Evolutionary conservation across 1,284 basidiomycete genomes (phyloP).

Genomic region (Neotropicomus parvogracilis): DNA sequence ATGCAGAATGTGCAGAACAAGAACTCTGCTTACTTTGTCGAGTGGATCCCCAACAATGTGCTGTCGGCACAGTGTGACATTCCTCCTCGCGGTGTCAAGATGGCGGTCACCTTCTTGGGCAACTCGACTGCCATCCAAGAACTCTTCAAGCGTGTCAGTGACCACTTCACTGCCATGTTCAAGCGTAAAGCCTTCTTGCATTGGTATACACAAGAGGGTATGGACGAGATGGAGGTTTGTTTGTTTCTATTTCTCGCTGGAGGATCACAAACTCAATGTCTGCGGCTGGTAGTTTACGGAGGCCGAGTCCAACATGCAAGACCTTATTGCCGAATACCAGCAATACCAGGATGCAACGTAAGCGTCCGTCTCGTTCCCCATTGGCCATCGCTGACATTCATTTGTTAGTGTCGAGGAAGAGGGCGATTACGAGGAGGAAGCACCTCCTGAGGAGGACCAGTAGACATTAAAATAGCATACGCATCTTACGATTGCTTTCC

Average conservation of each 20-base stretch:
- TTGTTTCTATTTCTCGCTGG: slow-evolving; percentile 19
- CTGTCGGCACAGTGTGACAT: slow-evolving; percentile 96
- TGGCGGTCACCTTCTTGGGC: slow-evolving; percentile 96
- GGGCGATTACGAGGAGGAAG: slow-evolving; percentile 78
- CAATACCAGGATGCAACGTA: slow-evolving; percentile 96
- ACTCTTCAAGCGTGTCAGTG: slow-evolving; percentile 94
- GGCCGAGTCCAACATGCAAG: slow-evolving; percentile 96
- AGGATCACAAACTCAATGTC: slow-evolving; percentile 15
- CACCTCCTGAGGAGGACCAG: slow-evolving; percentile 54
- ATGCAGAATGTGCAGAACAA: slow-evolving; percentile 98
- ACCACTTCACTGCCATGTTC: slow-evolving; percentile 99
- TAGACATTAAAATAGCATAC: slow-evolving; percentile 28
- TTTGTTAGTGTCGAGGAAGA: slow-evolving; percentile 67
- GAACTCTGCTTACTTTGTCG: slow-evolving; percentile 96
- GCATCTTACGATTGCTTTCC: slow-evolving; percentile 20
- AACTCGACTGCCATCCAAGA: slow-evolving; percentile 98
- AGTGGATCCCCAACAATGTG: slow-evolving; percentile 99
- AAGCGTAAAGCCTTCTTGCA: slow-evolving; percentile 99
- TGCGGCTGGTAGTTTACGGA: slow-evolving; percentile 71
- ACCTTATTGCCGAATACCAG: slow-evolving; percentile 91
- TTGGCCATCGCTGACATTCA: slow-evolving; percentile 1
- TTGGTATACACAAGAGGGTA: slow-evolving; percentile 98
- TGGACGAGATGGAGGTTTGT: slow-evolving; percentile 96
- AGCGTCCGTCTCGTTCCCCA: slow-evolving; percentile 31
- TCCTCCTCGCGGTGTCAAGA: slow-evolving; percentile 88